phyloP scores from a whole-genome alignment of 169 alveolate genomes.

The Plasmodium cynomolgi region DNA sequence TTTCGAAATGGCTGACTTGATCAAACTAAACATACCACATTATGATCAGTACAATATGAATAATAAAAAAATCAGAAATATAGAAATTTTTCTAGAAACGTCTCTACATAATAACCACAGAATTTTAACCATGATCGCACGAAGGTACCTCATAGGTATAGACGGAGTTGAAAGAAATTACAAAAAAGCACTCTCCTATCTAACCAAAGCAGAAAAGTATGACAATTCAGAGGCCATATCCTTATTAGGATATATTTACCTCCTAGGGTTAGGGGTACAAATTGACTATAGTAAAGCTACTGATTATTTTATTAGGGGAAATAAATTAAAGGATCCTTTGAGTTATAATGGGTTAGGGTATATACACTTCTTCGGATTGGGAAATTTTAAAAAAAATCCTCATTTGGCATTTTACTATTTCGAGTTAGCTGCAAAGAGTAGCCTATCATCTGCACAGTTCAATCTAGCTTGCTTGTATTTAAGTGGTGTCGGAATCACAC shows the following conservation, averaged over 20 bases:
- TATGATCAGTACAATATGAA: constrained; percentile 50
- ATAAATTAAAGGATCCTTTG: constrained; percentile 60
- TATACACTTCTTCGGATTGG: constrained; percentile 69
- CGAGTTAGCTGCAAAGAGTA: constrained; percentile 56
- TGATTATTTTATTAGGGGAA: constrained; percentile 56
- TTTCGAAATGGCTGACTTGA: constrained; percentile 42
- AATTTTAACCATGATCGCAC: constrained; percentile 62
- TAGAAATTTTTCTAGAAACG: constrained; percentile 59
- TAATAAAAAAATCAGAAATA: constrained; percentile 55
- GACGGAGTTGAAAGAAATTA: constrained; percentile 60
- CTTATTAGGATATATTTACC: constrained; percentile 41
- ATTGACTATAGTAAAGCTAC: constrained; percentile 29
- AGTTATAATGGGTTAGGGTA: constrained; percentile 71
- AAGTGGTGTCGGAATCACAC: constrained; percentile 56
- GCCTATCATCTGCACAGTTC: constrained; percentile 55
- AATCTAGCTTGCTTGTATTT: constrained; percentile 63
- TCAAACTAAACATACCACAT: constrained; percentile 36
- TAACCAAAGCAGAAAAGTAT: constrained; percentile 31
- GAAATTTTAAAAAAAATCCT: constrained; percentile 26
- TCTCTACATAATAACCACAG: constrained; percentile 66
- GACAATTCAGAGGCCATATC: constrained; percentile 65
- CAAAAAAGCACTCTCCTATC: constrained; percentile 33
- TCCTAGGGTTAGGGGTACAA: constrained; percentile 61
- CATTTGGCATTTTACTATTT: constrained; percentile 66
- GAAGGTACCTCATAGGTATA: constrained; percentile 38